Evolutionary conservation across 805 yeast species (phyloP).

Genomic region (Lipomyces yamanashiensis): DNA sequence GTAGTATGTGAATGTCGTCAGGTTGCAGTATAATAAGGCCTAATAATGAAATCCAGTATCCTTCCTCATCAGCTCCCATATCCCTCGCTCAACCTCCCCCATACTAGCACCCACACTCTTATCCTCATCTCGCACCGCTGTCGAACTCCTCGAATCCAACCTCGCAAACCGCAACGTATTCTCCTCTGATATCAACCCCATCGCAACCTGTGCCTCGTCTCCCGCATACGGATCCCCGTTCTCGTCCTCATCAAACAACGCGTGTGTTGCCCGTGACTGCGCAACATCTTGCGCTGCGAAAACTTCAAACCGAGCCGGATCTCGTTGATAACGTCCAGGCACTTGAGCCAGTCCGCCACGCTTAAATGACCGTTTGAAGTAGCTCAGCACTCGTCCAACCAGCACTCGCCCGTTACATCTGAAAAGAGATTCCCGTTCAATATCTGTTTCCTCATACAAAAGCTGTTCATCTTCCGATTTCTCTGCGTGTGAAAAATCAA

Average conservation of each 20-base stretch:
- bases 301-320: constrained; percentile 14
- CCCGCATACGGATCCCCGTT: constrained; percentile 35
- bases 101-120: constrained; percentile 8
- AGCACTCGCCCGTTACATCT: constrained; percentile 31
- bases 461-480: constrained; percentile 11
- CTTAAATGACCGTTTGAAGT: constrained; percentile 34
- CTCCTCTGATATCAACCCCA: constrained; percentile 25
- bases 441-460: constrained; percentile 12
- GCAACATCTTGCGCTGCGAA: constrained; percentile 32
- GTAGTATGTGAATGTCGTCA: no score
- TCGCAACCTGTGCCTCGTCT: constrained; percentile 17
- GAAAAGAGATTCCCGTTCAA: constrained; percentile 29
- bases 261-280: constrained; percentile 33
- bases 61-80: constrained; percentile 14
- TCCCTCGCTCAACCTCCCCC: constrained; percentile 21
- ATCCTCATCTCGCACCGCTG: neutral
- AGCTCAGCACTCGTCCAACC: constrained; percentile 30
- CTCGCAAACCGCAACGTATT: constrained; percentile 25
- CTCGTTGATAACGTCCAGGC: constrained; percentile 26
- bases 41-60: neutral
- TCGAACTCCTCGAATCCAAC: constrained; percentile 5
- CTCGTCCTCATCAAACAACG: constrained; percentile 30
- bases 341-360: constrained; percentile 25
- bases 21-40: neutral
- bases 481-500: constrained; percentile 24